Base-by-base conservation (phyloP, 139 green algal genomes). In the Tetradesmus lagerheimii region DNA sequence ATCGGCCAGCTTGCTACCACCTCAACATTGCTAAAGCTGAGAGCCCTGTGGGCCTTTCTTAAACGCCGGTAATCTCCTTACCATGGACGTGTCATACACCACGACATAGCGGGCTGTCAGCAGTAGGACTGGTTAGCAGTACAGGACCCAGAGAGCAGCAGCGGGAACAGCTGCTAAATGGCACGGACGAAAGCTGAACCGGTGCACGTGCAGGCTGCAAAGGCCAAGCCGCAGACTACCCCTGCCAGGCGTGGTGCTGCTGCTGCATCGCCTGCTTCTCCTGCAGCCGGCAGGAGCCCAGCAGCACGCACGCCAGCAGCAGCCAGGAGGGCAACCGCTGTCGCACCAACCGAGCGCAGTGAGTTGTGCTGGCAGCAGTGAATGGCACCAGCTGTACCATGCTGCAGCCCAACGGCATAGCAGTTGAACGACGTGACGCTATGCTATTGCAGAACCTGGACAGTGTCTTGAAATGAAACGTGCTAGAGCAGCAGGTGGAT, bases 101-200 rank as follows among this genome's bases (percentile, higher is more conserved):
- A 31, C 23, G 12, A 71, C 57, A n/a, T 71, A 71, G 57, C 57
- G 57, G 50, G 12, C 16, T 27, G n/a, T 6, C 12, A 71, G 57
- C 57, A 71, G 57, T n/a, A n/a, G 25, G 57, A 23, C 57, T n/a
- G 57, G 57, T 71, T 8, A 71, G 57, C 57, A 71, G 57, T 71
- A 71, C 57, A 71, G 57, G 20, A 71, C 2, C 15, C 23, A 71
- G 23, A 31, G 20, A 71, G 57, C 57, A 71, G 23, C 57, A 71
- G 57, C 57, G 57, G 57, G 57, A 71, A 71, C 57, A 71, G 57
- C 18, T 66, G 20, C 20, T 31, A 18, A 71, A 86, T 86, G 80
- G 80, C 45, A 31, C n/a, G 80, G 20, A 86, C 47, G n/a, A 86
- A 86, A 8, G 80, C 80, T 11, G 75, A 86, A 86, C 41, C 80